Evolutionary conservation across 2,329 filamentous ascomycete species (phyloP).

Genomic region (Gnomoniopsis smithogilvyi): DNA sequence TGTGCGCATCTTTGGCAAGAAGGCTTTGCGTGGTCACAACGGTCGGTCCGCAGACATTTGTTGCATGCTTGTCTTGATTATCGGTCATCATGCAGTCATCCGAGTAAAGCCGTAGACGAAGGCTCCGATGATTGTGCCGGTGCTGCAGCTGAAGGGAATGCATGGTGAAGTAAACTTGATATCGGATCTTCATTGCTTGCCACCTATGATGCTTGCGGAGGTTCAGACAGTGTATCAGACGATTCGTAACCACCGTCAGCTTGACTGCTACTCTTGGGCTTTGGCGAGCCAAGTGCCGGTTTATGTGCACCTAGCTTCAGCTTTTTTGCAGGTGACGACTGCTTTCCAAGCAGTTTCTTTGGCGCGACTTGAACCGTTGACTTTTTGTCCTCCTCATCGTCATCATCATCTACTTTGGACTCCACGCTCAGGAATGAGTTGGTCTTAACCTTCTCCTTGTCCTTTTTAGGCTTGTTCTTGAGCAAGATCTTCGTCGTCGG

Average conservation of each 20-base stretch:
- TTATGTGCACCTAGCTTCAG: constrained; percentile 40
- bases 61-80: background rate
- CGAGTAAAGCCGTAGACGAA: background rate
- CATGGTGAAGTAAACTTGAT: background rate
- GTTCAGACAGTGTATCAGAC: constrained; percentile 54
- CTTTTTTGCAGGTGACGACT: constrained; percentile 42
- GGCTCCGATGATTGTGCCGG: background rate
- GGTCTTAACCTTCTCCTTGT: constrained; percentile 51
- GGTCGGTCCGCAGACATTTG: background rate
- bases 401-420: constrained; percentile 37
- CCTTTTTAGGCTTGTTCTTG: constrained; percentile 56
- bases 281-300: constrained; percentile 45
- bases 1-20: background rate
- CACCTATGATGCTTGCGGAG: constrained; percentile 30
- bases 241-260: constrained; percentile 54
- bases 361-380: constrained; percentile 38
- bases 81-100: background rate
- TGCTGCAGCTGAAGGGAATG: background rate
- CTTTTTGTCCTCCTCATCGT: constrained; percentile 32
- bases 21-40: background rate
- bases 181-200: background rate
- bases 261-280: constrained; percentile 47
- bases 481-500: constrained; percentile 52
- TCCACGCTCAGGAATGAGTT: constrained; percentile 48
- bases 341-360: constrained; percentile 40